phyloP scores from a whole-genome alignment of 2,329 filamentous ascomycete species.

The Botrytis fabae region DNA sequence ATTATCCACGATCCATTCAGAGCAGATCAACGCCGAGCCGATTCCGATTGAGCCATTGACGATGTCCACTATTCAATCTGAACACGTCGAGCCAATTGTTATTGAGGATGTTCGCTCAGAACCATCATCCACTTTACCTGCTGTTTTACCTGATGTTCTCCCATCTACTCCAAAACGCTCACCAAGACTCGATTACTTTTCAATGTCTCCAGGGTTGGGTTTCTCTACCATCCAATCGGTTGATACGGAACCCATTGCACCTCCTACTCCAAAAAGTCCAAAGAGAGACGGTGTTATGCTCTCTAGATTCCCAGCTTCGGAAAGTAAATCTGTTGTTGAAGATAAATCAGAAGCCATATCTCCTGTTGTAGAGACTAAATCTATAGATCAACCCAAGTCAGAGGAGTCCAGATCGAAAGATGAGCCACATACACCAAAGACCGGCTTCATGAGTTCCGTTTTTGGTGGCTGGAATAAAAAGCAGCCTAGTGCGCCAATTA shows the following conservation, averaged over 20 bases:
- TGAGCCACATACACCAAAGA: constrained; percentile 45
- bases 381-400: neutral
- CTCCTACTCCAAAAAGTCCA: constrained; percentile 49
- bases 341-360: neutral
- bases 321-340: neutral
- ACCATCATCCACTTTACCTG: constrained; percentile 22
- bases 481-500: constrained; percentile 46
- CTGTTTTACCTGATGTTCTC: constrained; percentile 15
- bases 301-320: constrained; percentile 41
- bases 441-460: constrained; percentile 46
- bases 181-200: constrained; percentile 32
- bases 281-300: constrained; percentile 59
- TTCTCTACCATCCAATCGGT: constrained; percentile 39
- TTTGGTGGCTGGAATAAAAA: constrained; percentile 49
- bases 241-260: constrained; percentile 38
- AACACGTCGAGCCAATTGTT: constrained; percentile 41
- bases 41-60: constrained; percentile 34
- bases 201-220: constrained; percentile 34
- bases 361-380: neutral
- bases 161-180: constrained; percentile 1
- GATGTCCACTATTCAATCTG: constrained; percentile 42
- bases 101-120: constrained; percentile 14
- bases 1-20: constrained; percentile 45
- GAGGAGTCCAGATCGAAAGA: neutral
- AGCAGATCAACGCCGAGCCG: constrained; percentile 42